Evolutionary conservation across 495 filamentous ascomycete genomes (phyloP), one percentile per base, ranked within the genome.

Genomic region (Diplogelasinospora grovesii): DNA sequence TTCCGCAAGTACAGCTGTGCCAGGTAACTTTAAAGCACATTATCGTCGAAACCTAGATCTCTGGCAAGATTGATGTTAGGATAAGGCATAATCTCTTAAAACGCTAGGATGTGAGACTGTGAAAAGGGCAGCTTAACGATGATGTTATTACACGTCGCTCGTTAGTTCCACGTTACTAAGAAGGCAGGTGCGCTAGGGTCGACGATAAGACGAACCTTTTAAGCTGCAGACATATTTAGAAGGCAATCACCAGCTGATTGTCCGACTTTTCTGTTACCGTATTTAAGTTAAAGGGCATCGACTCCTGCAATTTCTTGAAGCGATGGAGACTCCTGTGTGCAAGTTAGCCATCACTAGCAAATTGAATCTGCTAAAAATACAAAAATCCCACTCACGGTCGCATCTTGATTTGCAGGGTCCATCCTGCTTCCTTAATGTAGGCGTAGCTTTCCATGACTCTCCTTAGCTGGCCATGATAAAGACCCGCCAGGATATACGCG

Each of bases 161-260:
- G n/a, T n/a, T n/a, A n/a, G n/a, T n/a, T n/a, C n/a, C n/a, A n/a
- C n/a, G n/a, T n/a, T n/a, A n/a, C n/a, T n/a, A n/a, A n/a, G n/a
- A n/a, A n/a, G n/a, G n/a, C n/a, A n/a, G n/a, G n/a, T n/a, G n/a
- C n/a, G n/a, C n/a, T n/a, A n/a, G n/a, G n/a, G n/a, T n/a, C n/a
- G n/a, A n/a, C 31, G 7, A 8, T 35, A 45, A 20, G 42, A 18
- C 62, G 43, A 61, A 89, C 85, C 85, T 95, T 64, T 98, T 92
- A 15, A 97, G 71, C 49, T 96, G 92, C 49, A 95, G 65, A 55
- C 86, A 93, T 7, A 89, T 92, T 90, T 90, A 98, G 50, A 86
- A 95, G 5, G 87, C 86, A 48, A 92, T 81, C 23, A 82, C 68
- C 35, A 84, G 69, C 27, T 83, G 68, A 39, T 77, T 77, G 49